Percentiles rank a stretch among this genome's conserved stretches.
Evolutionary conservation across 2,329 filamentous ascomycete genomes (phyloP).

Genomic region (Periconia macrospinosa): DNA sequence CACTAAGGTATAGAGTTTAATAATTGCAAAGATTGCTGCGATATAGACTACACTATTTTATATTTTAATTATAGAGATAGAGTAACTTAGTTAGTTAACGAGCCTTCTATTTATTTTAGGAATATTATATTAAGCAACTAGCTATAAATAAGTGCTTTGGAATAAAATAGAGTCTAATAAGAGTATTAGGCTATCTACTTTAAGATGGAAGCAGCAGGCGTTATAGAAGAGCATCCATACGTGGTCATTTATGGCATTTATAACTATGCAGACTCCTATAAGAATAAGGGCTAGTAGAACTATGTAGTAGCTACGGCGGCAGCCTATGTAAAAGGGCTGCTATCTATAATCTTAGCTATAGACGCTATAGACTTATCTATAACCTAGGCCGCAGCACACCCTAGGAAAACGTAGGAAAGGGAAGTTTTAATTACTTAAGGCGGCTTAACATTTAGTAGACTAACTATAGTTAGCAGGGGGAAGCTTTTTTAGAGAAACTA

Average conservation of each 20-base stretch:
- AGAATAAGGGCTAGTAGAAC: slow-evolving; percentile 15
- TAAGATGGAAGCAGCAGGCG: slow-evolving; percentile 24
- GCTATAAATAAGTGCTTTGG: slow-evolving; percentile 12
- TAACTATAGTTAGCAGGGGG: no score
- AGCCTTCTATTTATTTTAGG: slow-evolving; percentile 19
- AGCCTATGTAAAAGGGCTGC: slow-evolving; percentile 9
- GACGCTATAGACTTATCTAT: background rate
- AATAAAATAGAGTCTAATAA: slow-evolving; percentile 13
- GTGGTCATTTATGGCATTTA: slow-evolving; percentile 22
- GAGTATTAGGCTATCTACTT: slow-evolving; percentile 22
- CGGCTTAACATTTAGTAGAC: no score
- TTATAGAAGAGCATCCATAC: slow-evolving; percentile 16
- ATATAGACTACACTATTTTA: slow-evolving; percentile 3
- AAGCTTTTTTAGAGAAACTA: no score
- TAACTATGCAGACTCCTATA: slow-evolving; percentile 26
- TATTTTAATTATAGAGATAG: slow-evolving; percentile 9
- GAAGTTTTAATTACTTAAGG: no score
- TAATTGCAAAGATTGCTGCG: slow-evolving; percentile 11
- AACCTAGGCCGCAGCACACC: no score
- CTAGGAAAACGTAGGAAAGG: no score
- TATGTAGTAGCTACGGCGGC: slow-evolving; percentile 13
- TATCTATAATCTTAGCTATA: slow-evolving; percentile 1
- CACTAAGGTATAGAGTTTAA: slow-evolving; percentile 3
- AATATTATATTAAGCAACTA: slow-evolving; percentile 23
- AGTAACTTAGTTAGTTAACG: slow-evolving; percentile 9